Evolutionary conservation across 768 basidiomycete genomes (phyloP), one percentile per base, ranked within the genome.

Genomic region (Butyriboletus loyo): DNA sequence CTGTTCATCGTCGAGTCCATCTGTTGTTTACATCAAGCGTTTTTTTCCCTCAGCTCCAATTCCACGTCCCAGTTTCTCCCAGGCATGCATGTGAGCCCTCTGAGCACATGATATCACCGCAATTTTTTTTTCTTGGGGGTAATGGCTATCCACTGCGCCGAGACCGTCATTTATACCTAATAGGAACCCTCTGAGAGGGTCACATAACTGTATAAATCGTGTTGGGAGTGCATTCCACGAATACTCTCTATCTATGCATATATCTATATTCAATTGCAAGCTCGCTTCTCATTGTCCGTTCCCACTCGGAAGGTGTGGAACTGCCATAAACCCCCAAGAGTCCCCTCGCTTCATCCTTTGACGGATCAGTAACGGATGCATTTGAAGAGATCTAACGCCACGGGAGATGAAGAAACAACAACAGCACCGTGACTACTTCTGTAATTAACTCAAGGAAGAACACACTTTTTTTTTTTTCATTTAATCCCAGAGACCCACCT

Each of bases 231-330:
- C 47, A 46, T 40, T 46, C 11, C 27, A 48, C 36, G 36, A 21
- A n/a, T 30, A 37, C 32, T 40, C 50, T 63, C 52, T 53, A 53
- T 59, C 17, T 50, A 38, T 38, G 41, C 34, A 60, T 44, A 28
- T 45, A 32, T 37, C 10, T 28, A 35, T 35, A 15, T 40, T 13
- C 7, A 9, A 10, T n/a, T n/a, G n/a, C n/a, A 32, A 14, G 14
- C 10, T 4, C 24, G n/a, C 11, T 10, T 45, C 5, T 46, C 31
- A 5, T 21, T 7, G 30, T 30, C 42, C 36, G 21, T 25, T 21
- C 2, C 25, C 25, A 58, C 8, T 46, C 37, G 8, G 11, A 15
- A 13, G 3, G 15, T 37, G n/a, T n/a, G n/a, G n/a, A n/a, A n/a
- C n/a, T n/a, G n/a, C n/a, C n/a, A n/a, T n/a, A n/a, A n/a, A n/a